Base-by-base conservation (phyloP, 2,329 filamentous ascomycete genomes). In the Ophidiomyces ophidiicola region DNA sequence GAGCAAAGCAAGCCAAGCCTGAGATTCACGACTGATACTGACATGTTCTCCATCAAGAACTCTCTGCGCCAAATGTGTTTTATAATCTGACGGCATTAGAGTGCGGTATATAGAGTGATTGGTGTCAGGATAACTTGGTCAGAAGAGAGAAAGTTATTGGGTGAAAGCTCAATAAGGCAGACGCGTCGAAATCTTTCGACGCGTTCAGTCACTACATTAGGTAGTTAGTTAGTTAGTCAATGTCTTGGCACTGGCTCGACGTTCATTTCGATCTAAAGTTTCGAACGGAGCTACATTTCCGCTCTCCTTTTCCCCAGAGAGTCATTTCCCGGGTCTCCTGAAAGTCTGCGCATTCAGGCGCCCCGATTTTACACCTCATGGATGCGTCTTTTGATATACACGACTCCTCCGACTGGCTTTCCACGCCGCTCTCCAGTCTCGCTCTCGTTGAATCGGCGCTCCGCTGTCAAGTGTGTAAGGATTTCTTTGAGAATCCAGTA, bases 391-490 rank as follows among this genome's bases (percentile, higher is more conserved):
- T 59, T 40, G 57, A 62, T 33, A 51, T 63, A 23, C 53, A 62
- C 11, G 63, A 67, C 47, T 63, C 63, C 26, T 66, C 64, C 33
- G 64, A 69, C 53, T 70, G 66, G 66, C 55, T 69, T 32, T 50
- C 53, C 28, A 68, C 67, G 29, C 65, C 66, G 30, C 57, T 69
- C 39, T 54, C 57, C 10, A 48, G 56, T 23, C 55, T 68, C 29
- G 56, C 60, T 41, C 61, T 60, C 32, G 53, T 98, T 46, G 90
- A 98, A 54, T 78, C 81, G 44, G 78, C 86, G 2, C 70, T 98
- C 14, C 83, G 90, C 51, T 98, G 90, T 62, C 84, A 96, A 61
- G 82, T 98, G 44, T 98, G 90, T 74, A 96, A 96, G 58, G 92
- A 98, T 60, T 93, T 96, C 62, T 96, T 83, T 66, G 77, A 77